These are phyloP conservation scores for button mushroom (Agaricus bisporus) DNA, from an alignment of 768 basidiomycete genomes.

Conservation along the genomic window DNA sequence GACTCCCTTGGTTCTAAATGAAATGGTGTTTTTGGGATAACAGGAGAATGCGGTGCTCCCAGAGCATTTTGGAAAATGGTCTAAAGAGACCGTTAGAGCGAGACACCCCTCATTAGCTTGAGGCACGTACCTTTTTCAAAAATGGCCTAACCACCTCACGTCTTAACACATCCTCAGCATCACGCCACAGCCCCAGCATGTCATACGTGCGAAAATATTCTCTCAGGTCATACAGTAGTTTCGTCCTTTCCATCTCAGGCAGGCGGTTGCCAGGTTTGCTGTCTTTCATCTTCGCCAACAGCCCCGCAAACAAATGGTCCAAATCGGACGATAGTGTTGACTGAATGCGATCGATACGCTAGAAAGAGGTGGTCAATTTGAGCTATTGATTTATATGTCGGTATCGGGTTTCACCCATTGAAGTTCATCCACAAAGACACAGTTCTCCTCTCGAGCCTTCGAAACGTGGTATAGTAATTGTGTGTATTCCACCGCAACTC, in stretches of 20 bases:
- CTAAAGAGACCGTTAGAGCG: conserved; percentile 30
- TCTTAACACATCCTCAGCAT: conserved; percentile 84
- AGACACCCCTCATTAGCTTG: not conserved
- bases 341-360: conserved; percentile 80
- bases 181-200: conserved; percentile 70
- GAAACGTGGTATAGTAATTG: conserved; percentile 86
- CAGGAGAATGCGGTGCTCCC: conserved; percentile 62
- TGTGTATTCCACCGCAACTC: conserved; percentile 87
- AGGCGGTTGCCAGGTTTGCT: conserved; percentile 41
- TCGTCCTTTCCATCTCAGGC: conserved; percentile 60
- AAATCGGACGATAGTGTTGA: conserved; percentile 83
- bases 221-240: conserved; percentile 57
- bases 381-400: conserved; percentile 4
- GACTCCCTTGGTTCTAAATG: conserved; percentile 25
- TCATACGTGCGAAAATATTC: conserved; percentile 83
- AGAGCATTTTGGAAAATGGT: conserved; percentile 71
- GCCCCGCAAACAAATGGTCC: conserved; percentile 70
- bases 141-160: conserved; percentile 68
- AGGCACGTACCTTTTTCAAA: conserved; percentile 58
- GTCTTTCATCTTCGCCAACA: conserved; percentile 45
- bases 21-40: conserved; percentile 74
- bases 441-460: conserved; percentile 74
- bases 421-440: conserved; percentile 75
- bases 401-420: conserved; percentile 53
- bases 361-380: conserved; percentile 5